A percentile compares a stretch with the other conserved stretches of the same genome.
These are phyloP conservation scores for Neovahlkampfia damariscottae DNA, from an alignment of 78 protist species.

Conservation along the genomic window DNA sequence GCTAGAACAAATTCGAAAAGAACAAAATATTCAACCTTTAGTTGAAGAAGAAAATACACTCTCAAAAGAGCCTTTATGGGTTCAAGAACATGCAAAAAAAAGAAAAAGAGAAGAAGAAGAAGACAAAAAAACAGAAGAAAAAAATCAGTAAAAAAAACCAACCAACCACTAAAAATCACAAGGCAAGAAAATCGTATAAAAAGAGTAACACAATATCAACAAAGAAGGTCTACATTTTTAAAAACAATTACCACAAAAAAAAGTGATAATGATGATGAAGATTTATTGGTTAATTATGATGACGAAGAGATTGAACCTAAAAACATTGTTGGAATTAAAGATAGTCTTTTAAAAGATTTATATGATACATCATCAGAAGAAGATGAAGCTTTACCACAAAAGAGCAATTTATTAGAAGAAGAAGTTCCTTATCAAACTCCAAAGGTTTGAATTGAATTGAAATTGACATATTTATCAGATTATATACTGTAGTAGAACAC, in stretches of 20 bases:
- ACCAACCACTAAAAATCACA: too few relatives aligned
- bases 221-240: background rate
- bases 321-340: background rate
- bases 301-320: background rate
- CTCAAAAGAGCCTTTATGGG: background rate
- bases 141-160: background rate
- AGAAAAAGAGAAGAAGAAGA: background rate
- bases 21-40: background rate
- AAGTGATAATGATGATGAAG: background rate
- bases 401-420: too few relatives aligned
- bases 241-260: background rate
- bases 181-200: too few relatives aligned
- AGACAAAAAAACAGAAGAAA: background rate
- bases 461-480: background rate
- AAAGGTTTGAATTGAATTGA: background rate
- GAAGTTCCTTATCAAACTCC: background rate
- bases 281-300: background rate
- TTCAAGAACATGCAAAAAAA: background rate
- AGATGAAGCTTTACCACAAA: too few relatives aligned
- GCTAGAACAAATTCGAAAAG: background rate
- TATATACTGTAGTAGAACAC: slow-evolving; percentile 54
- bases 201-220: background rate
- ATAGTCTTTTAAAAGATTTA: background rate
- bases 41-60: background rate
- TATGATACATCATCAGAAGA: background rate